Conservation (phyloP, 441 rosid species). For the Caryocar brasiliense region DNA sequence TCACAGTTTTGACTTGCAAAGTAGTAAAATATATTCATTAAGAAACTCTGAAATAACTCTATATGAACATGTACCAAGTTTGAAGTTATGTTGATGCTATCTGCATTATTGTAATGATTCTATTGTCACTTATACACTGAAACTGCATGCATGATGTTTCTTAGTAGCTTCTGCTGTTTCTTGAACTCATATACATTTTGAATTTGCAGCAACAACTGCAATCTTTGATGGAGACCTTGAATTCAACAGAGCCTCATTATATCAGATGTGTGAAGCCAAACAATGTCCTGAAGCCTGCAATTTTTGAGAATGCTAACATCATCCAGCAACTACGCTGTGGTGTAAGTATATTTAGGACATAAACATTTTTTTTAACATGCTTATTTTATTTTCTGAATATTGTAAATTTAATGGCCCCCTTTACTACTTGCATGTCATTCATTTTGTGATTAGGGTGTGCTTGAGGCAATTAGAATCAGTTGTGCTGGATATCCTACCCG, state of each 20-base stretch:
- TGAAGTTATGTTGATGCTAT: not conserved
- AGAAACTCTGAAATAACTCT: not conserved
- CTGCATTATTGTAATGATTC: not conserved
- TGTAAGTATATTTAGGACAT: constrained; percentile 52
- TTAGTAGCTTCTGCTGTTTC: not conserved
- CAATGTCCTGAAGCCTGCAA: constrained; percentile 89
- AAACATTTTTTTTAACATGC: constrained; percentile 6
- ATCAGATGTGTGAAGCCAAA: constrained; percentile 99
- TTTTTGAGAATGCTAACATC: constrained; percentile 87
- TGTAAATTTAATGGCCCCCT: not conserved
- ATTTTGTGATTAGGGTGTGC: constrained; percentile 68
- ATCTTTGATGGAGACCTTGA: constrained; percentile 96
- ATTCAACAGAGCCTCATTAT: constrained; percentile 96
- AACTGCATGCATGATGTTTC: not conserved
- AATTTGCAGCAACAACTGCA: constrained; percentile 91
- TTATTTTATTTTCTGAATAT: constrained; percentile 2
- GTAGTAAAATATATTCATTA: not conserved
- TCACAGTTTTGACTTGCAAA: not conserved
- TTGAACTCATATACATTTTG: not conserved
- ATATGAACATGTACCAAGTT: not conserved
- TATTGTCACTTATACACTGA: not conserved
- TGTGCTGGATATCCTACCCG: constrained; percentile 99
- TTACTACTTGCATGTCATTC: not conserved
- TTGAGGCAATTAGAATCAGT: constrained; percentile 99
- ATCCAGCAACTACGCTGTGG: constrained; percentile 99